Percentiles rank a stretch among this genome's conserved stretches.
phyloP scores from a whole-genome alignment of 2,329 filamentous ascomycete genomes.

The Cladosporium sp. region DNA sequence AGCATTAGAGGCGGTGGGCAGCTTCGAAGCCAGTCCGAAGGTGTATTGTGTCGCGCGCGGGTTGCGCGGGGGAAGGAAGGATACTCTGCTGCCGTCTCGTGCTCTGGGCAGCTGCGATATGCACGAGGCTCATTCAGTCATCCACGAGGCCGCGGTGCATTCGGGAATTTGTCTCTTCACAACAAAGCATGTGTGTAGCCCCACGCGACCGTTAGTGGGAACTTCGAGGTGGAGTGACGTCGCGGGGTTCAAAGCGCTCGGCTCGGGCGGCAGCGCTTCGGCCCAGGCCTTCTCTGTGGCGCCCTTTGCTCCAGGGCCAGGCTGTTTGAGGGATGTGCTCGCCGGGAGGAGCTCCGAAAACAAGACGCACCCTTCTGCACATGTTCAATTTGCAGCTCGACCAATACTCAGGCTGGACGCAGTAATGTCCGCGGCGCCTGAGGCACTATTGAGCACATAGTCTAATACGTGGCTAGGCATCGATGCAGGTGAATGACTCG shows the following conservation, averaged over 20 bases:
- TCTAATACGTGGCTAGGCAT: too few species aligned
- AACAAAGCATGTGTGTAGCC: conserved; percentile 4
- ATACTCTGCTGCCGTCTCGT: too few species aligned
- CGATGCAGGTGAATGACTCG: too few species aligned
- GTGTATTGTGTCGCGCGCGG: not conserved
- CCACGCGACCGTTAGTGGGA: conserved; percentile 10
- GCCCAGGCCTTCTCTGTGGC: not conserved
- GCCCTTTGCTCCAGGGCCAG: not conserved
- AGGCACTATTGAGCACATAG: too few species aligned
- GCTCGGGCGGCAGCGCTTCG: not conserved
- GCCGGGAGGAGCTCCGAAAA: not conserved
- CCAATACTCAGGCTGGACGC: too few species aligned
- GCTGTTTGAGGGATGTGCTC: not conserved
- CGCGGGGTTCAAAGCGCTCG: not conserved
- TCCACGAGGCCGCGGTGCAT: not conserved
- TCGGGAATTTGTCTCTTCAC: conserved; percentile 1
- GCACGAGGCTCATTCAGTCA: not conserved
- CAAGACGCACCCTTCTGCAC: too few species aligned
- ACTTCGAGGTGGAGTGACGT: not conserved
- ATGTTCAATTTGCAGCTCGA: too few species aligned
- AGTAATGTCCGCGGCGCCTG: too few species aligned
- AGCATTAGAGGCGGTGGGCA: conserved; percentile 8
- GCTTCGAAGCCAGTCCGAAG: not conserved
- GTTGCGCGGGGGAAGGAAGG: too few species aligned
- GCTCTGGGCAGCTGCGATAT: too few species aligned